Evolutionary conservation across 73 alveolate genomes (phyloP).

Genomic region (Tetrahymena malaccensis): DNA sequence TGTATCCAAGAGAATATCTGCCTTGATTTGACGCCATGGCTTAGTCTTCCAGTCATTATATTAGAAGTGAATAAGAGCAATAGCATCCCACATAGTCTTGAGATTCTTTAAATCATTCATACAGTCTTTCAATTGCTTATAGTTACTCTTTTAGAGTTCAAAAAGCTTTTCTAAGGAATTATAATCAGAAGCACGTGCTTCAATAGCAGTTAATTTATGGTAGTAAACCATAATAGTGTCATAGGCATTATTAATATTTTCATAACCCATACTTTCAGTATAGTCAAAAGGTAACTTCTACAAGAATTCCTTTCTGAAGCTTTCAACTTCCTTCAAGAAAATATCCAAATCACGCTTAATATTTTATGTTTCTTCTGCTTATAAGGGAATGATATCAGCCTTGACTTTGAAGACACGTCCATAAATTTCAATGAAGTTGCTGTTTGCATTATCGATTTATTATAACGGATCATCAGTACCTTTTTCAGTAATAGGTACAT

Average conservation of each 20-base stretch:
- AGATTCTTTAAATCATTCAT: constrained; percentile 81
- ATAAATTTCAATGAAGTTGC: constrained; percentile 88
- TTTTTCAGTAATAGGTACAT: constrained; percentile 69
- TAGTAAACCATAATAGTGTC: constrained; percentile 70
- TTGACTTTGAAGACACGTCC: constrained; percentile 93
- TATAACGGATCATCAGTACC: constrained; percentile 44
- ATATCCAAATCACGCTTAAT: constrained; percentile 80
- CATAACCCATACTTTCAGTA: constrained; percentile 56
- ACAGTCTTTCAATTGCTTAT: constrained; percentile 93
- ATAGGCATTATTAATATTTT: constrained; percentile 77
- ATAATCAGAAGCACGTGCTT: constrained; percentile 76
- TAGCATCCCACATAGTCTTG: constrained; percentile 98
- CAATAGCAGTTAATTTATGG: constrained; percentile 70
- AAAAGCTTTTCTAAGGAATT: constrained; percentile 89
- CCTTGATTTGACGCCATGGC: constrained; percentile 98
- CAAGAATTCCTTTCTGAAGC: constrained; percentile 87
- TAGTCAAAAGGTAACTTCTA: constrained; percentile 79
- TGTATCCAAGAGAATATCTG: constrained; percentile 92
- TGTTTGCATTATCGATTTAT: constrained; percentile 68
- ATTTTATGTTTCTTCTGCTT: constrained; percentile 91
- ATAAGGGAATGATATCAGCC: constrained; percentile 95
- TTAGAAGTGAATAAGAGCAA: constrained; percentile 79
- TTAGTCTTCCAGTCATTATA: constrained; percentile 98
- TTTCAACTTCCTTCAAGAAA: constrained; percentile 77
- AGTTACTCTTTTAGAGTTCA: constrained; percentile 85